A percentile compares a stretch with the other conserved stretches of the same genome.
These are phyloP conservation scores for Ustilago shanxiensis DNA, from an alignment of 1,284 basidiomycete genomes.

Conservation along the genomic window DNA sequence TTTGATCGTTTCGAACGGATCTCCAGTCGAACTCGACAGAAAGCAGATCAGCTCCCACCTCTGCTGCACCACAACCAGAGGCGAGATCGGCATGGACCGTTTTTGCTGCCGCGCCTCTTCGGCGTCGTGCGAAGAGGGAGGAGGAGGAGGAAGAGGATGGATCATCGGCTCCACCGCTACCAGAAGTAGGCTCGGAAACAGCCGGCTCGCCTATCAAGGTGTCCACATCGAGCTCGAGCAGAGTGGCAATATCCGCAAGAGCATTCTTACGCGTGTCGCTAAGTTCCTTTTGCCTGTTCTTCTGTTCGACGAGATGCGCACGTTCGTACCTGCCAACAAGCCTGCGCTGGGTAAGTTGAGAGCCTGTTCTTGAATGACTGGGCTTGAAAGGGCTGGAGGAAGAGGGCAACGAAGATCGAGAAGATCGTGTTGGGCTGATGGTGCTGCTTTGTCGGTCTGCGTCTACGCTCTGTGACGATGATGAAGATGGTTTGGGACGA, in stretches of 20 bases:
- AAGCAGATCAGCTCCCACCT: conserved; percentile 59
- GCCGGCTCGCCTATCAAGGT: conserved; percentile 49
- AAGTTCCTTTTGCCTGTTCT: conserved; percentile 58
- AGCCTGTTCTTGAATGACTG: conserved; percentile 34
- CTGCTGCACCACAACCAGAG: conserved; percentile 60
- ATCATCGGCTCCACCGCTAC: conserved; percentile 2
- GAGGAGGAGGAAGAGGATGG: conserved; percentile 25
- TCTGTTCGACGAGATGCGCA: conserved; percentile 57
- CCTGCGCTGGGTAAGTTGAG: conserved; percentile 46
- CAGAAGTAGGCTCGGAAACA: conserved; percentile 3
- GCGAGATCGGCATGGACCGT: conserved; percentile 40
- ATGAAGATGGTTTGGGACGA: not conserved
- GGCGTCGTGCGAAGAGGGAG: conserved; percentile 28
- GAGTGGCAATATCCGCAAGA: conserved; percentile 55
- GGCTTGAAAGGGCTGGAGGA: conserved; percentile 35
- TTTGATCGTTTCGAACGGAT: conserved; percentile 70
- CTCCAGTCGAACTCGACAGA: conserved; percentile 61
- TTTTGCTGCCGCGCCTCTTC: conserved; percentile 38
- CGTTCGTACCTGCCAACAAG: conserved; percentile 59
- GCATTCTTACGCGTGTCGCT: conserved; percentile 55
- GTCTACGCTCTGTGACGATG: not conserved
- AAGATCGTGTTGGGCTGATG: conserved; percentile 21
- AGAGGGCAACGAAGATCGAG: conserved; percentile 10
- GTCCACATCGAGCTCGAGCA: conserved; percentile 59
- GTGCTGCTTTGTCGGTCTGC: conserved; percentile 15